These are phyloP conservation scores for Borealophlyctis nickersoniae DNA, from an alignment of 192 early-diverging fungal genomes.

Conservation along the genomic window DNA sequence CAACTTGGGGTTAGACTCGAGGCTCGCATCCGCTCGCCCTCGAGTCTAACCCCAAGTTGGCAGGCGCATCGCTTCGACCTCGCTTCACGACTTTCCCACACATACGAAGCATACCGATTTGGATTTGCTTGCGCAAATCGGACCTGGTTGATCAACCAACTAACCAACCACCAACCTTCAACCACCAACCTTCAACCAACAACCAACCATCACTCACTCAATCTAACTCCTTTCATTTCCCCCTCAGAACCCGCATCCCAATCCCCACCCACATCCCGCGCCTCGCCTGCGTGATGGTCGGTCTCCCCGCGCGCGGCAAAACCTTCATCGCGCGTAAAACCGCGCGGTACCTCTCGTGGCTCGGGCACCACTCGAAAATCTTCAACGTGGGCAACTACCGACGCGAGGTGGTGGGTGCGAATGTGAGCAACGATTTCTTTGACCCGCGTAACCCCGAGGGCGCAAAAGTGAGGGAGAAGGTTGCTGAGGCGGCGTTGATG, in stretches of 20 bases:
- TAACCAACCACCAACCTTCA: too few species aligned
- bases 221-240: background rate
- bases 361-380: constrained; percentile 89
- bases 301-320: constrained; percentile 77
- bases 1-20: too few species aligned
- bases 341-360: constrained; percentile 88
- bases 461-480: constrained; percentile 69
- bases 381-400: constrained; percentile 99
- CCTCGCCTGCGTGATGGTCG: constrained; percentile 67
- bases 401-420: constrained; percentile 81
- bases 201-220: too few species aligned
- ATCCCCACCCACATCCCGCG: background rate
- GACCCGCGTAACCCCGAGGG: constrained; percentile 78
- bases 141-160: too few species aligned
- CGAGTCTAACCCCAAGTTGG: too few species aligned
- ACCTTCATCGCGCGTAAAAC: constrained; percentile 86
- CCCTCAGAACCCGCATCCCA: background rate
- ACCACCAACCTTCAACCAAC: too few species aligned
- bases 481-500: constrained; percentile 77
- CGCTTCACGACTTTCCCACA: background rate
- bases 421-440: constrained; percentile 82
- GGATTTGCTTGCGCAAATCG: background rate
- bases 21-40: too few species aligned
- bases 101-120: background rate
- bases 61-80: too few species aligned